Conservation (phyloP, 2,329 filamentous ascomycete genomes). For the Pleomassaria siparia region DNA sequence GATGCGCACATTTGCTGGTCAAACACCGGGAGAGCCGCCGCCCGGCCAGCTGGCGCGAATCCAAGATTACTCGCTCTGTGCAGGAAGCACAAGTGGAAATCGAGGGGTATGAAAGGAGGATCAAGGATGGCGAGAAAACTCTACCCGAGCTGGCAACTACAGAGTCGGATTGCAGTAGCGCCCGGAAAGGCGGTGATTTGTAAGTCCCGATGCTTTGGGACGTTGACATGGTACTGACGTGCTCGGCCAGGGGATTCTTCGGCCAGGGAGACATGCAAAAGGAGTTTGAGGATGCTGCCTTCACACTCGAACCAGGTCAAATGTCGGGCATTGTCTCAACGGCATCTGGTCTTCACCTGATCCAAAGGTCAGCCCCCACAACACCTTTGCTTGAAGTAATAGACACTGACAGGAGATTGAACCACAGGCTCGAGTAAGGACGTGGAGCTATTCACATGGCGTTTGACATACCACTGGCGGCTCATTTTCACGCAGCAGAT, state of each 20-base stretch:
- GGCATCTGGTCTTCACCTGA: slow-evolving; percentile 90
- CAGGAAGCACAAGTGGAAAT: slow-evolving; percentile 83
- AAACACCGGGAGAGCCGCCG: slow-evolving; percentile 89
- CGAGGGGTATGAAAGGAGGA: slow-evolving; percentile 71
- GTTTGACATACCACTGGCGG: slow-evolving; percentile 2
- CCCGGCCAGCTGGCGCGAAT: slow-evolving; percentile 90
- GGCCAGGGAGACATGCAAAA: slow-evolving; percentile 96
- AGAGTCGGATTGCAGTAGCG: slow-evolving; percentile 95
- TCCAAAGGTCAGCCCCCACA: slow-evolving; percentile 43
- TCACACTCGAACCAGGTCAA: slow-evolving; percentile 82
- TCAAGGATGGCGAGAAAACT: slow-evolving; percentile 58
- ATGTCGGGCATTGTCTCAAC: slow-evolving; percentile 88
- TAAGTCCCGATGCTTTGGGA: slow-evolving; percentile 44
- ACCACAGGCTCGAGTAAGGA: slow-evolving; percentile 1
- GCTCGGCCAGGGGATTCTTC: slow-evolving; percentile 72
- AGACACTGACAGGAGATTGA: background rate
- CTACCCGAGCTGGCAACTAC: slow-evolving; percentile 83
- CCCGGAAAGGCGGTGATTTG: slow-evolving; percentile 89
- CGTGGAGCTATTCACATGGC: slow-evolving; percentile 1
- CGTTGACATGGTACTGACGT: slow-evolving; percentile 11
- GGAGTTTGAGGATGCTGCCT: slow-evolving; percentile 96
- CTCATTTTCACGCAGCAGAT: background rate
- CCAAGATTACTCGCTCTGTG: slow-evolving; percentile 83
- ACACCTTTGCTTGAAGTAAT: background rate
- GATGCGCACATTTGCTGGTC: slow-evolving; percentile 86